Evolutionary conservation across 1,139 yeast genomes (phyloP).

Genomic region (Pichia inconspicua): DNA sequence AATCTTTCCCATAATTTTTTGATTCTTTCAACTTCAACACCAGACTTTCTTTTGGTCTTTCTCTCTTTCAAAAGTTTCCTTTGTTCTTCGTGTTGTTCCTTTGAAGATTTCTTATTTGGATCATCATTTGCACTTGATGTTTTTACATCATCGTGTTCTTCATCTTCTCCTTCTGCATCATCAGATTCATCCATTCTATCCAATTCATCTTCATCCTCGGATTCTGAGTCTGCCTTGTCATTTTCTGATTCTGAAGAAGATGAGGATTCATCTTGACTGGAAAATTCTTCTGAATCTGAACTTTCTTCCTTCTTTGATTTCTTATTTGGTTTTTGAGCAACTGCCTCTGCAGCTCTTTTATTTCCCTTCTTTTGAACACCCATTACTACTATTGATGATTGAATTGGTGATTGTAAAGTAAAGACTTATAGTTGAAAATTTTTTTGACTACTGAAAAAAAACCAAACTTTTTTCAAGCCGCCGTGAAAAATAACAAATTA

Average conservation of each 20-base stretch:
- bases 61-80: slow-evolving; percentile 72
- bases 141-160: slow-evolving; percentile 24
- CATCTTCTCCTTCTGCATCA: slow-evolving; percentile 15
- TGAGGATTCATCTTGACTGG: slow-evolving; percentile 1
- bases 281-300: slow-evolving; percentile 9
- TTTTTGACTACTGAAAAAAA: neutral
- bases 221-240: neutral
- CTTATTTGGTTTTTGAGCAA: slow-evolving; percentile 12
- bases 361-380: slow-evolving; percentile 17
- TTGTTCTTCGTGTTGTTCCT: slow-evolving; percentile 78
- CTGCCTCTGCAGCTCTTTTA: slow-evolving; percentile 19
- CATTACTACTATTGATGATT: slow-evolving; percentile 10
- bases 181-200: slow-evolving; percentile 12
- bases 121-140: slow-evolving; percentile 26
- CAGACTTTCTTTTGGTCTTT: slow-evolving; percentile 79
- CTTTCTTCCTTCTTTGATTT: slow-evolving; percentile 15
- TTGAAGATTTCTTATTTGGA: slow-evolving; percentile 41
- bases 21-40: slow-evolving; percentile 76
- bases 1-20: slow-evolving; percentile 87
- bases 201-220: slow-evolving; percentile 9
- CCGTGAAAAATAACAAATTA: neutral
- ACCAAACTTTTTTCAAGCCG: neutral
- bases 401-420: neutral
- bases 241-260: slow-evolving; percentile 10
- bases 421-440: neutral